Evolutionary conservation across 1,284 basidiomycete genomes (phyloP), one percentile per base, ranked within the genome.

Genomic region (Cryptococcus deneoformans): DNA sequence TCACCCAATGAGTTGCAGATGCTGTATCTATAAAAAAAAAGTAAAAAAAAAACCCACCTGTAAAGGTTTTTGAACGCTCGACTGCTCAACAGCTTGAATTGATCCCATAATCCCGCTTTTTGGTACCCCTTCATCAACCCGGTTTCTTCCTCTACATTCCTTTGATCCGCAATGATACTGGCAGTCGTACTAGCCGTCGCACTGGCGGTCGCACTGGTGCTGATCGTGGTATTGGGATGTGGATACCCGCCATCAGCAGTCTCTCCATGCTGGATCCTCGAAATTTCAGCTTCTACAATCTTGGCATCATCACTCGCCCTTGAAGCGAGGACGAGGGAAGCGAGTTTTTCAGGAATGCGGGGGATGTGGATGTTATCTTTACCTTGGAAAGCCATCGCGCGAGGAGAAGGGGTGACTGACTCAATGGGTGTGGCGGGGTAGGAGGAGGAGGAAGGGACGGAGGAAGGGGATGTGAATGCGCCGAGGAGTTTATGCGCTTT

Each of bases 41-140:
- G 37, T 10, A 11, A 35, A 40, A n/a, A 51, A 12, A n/a, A 11
- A 14, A 55, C 67, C 57, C 42, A 72, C 73, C 74, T 63, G 73
- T 94, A 93, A 58, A 98, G 77, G 72, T 98, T 98, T 84, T 98
- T 98, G 82, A 98, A 99, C n/a, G 94, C 93, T 57, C 95, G 79
- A 24, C 93, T 92, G 68, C 90, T 94, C 66, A 99, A 77, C 60
- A 98, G 92, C 71, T 84, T 84, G 74, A 99, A 96, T 79, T 99
- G 95, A 20, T 88, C 93, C 57, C 82, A 82, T 82, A 87, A 92
- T 60, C 83, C 87, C 3, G 93, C 95, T 58, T 91, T 84, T 77
- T 88, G 87, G 71, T 90, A 85, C 2, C 89, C 89, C 37, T 87
- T 80, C 65, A 94, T 76, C 55, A 89, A 71, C 50, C 81, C 80